Conservation (phyloP, 83 land plant genomes). For the Isoetes engelmannii region DNA sequence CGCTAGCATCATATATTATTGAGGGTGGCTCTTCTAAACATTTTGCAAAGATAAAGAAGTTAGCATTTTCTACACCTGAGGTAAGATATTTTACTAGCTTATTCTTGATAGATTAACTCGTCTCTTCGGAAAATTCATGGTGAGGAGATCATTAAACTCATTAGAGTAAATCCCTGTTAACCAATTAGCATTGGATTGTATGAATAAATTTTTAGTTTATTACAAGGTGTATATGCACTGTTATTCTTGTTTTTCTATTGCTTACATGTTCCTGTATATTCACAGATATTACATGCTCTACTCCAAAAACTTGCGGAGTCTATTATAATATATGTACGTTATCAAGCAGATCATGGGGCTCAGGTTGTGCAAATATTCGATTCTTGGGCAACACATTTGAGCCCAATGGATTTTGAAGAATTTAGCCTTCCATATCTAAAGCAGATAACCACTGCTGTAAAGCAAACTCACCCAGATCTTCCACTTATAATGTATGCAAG, state of each 20-base stretch:
- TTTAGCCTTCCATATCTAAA: constrained; percentile 88
- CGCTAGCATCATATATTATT: constrained; percentile 87
- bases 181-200: neutral
- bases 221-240: neutral
- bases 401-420: constrained; percentile 84
- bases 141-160: neutral
- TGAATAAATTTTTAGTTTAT: neutral
- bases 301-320: constrained; percentile 75
- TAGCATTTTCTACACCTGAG: constrained; percentile 72
- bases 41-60: constrained; percentile 71
- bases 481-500: constrained; percentile 91
- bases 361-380: constrained; percentile 97
- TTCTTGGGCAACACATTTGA: constrained; percentile 95
- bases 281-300: constrained; percentile 77
- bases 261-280: neutral
- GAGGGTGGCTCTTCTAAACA: constrained; percentile 93
- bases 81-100: constrained; percentile 24
- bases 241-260: neutral
- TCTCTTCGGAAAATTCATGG: neutral
- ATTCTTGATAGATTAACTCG: neutral
- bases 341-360: constrained; percentile 93
- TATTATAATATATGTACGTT: constrained; percentile 68
- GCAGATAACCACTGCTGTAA: constrained; percentile 73
- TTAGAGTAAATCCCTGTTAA: neutral
- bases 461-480: constrained; percentile 69